Base-by-base conservation (phyloP, 1,284 basidiomycete species). In the Gymnopus androsaceus region DNA sequence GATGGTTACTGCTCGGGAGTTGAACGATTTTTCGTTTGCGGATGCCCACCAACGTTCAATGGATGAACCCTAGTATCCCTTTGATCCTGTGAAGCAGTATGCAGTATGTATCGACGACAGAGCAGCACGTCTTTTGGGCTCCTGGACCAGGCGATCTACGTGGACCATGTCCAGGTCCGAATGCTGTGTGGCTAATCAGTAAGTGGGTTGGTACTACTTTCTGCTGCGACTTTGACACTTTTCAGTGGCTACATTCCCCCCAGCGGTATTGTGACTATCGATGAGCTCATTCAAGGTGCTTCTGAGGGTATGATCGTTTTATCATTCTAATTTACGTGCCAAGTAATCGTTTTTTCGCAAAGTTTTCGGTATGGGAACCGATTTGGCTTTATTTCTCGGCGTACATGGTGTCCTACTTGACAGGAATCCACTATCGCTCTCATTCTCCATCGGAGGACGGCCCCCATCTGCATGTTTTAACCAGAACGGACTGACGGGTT, bases 111-210 rank as follows among this genome's bases (percentile, higher is more conserved):
- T n/a, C n/a, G n/a, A n/a, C n/a, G n/a, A n/a, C n/a, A n/a, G n/a
- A n/a, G n/a, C n/a, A n/a, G n/a, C n/a, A n/a, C n/a, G n/a, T n/a
- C n/a, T n/a, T n/a, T n/a, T n/a, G n/a, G n/a, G n/a, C 51, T 15
- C 51, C 51, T 52, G 51, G 51, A 12, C 41, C 51, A 1, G 30
- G 30, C 25, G 51, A 52, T 17, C 12, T 21, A 21, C 51, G 51
- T 44, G 51, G 51, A 17, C 51, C 51, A 28, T 52, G 51, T 27
- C 51, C 51, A 15, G 51, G 40, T 11, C 28, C 44, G 11, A 52
- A 52, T 41, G 30, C 51, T 3, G 8, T n/a, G n/a, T 47, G 30
- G 45, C 45, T 11, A 47, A 47, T 23, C 45, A 47, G 45, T 47
- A 33, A 47, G 45, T 33, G 45, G 8, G n/a, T n/a, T n/a, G 17